Percentiles rank a stretch among this genome's conserved stretches.
Conservation (phyloP, 2,329 filamentous ascomycete species). For the Colletotrichum incanum region DNA sequence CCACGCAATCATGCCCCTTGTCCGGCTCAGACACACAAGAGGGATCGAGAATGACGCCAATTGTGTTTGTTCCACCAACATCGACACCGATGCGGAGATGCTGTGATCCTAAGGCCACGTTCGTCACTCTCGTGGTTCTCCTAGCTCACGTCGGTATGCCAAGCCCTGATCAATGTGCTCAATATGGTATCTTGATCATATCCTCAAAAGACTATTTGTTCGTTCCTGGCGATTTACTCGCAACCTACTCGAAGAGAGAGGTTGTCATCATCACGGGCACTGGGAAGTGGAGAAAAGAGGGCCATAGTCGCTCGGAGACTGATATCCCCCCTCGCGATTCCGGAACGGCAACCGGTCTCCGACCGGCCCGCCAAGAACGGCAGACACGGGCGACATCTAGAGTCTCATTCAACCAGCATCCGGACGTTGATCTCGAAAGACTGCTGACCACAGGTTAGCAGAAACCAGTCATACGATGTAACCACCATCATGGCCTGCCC, state of each 20-base stretch:
- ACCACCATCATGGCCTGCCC: neutral
- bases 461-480: neutral
- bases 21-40: slow-evolving; percentile 50
- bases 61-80: slow-evolving; percentile 59
- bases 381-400: slow-evolving; percentile 2
- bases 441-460: neutral
- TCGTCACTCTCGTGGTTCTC: no score
- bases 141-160: no score
- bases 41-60: slow-evolving; percentile 64
- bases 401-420: neutral
- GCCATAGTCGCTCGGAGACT: slow-evolving; percentile 3
- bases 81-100: slow-evolving; percentile 56
- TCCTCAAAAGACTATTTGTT: neutral
- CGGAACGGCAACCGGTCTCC: slow-evolving; percentile 19
- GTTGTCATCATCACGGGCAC: neutral
- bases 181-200: no score
- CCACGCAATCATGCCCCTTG: slow-evolving; percentile 60
- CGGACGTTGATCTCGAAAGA: neutral
- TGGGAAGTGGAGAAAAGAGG: neutral
- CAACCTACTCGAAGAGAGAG: neutral
- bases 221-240: neutral
- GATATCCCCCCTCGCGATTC: neutral
- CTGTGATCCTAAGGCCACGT: neutral
- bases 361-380: slow-evolving; percentile 32
- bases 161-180: no score